These are phyloP conservation scores for Lyophyllum shimeji DNA, from an alignment of 768 basidiomycete species.

Conservation along the genomic window DNA sequence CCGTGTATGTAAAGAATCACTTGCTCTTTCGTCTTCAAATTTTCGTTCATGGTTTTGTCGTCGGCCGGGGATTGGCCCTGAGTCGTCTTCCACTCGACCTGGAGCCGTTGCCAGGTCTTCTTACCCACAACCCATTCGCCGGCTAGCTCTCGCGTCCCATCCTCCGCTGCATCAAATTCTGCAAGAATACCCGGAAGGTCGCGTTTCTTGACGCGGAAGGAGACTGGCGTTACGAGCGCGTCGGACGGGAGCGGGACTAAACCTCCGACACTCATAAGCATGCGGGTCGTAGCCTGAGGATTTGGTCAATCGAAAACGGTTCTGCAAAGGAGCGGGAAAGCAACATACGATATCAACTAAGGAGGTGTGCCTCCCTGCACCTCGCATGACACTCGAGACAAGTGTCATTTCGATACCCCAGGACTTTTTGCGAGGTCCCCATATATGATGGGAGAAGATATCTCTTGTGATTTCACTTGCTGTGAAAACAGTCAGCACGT, in stretches of 20 bases:
- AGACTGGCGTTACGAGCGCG: slow-evolving; percentile 92
- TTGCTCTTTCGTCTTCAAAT: slow-evolving; percentile 56
- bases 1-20: slow-evolving; percentile 95
- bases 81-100: slow-evolving; percentile 74
- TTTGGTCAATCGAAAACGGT: not conserved
- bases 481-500: slow-evolving; percentile 14
- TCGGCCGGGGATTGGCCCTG: slow-evolving; percentile 21
- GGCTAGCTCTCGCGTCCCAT: slow-evolving; percentile 75
- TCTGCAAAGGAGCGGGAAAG: not conserved
- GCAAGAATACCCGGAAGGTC: slow-evolving; percentile 78
- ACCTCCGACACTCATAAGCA: slow-evolving; percentile 76
- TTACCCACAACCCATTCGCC: slow-evolving; percentile 99
- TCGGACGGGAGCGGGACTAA: slow-evolving; percentile 87
- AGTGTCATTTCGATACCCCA: slow-evolving; percentile 98
- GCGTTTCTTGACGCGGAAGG: slow-evolving; percentile 77
- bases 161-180: slow-evolving; percentile 71
- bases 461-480: slow-evolving; percentile 58
- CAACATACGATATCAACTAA: slow-evolving; percentile 77
- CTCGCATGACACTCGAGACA: slow-evolving; percentile 81
- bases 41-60: slow-evolving; percentile 15
- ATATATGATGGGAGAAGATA: slow-evolving; percentile 75
- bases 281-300: slow-evolving; percentile 47
- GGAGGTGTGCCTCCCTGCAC: slow-evolving; percentile 75
- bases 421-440: slow-evolving; percentile 84
- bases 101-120: slow-evolving; percentile 84